Percentiles rank a stretch among this genome's conserved stretches.
These are phyloP conservation scores for Deinandra increscens DNA, from an alignment of 129 eudicot species.

Conservation along the genomic window DNA sequence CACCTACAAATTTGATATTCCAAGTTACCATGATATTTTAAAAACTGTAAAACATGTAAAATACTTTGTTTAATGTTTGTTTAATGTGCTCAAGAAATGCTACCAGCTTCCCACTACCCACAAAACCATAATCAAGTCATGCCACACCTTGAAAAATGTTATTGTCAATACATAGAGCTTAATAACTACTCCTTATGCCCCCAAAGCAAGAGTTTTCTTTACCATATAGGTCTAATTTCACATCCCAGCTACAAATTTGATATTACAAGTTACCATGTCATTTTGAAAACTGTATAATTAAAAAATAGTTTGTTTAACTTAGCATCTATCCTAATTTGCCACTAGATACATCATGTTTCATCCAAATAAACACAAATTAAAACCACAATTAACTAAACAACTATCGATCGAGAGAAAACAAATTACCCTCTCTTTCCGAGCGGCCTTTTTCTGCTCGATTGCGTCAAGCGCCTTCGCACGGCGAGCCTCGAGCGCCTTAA, in stretches of 20 bases:
- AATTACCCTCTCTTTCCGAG: constrained; percentile 93
- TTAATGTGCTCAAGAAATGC: not conserved
- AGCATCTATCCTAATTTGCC: not conserved
- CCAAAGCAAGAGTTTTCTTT: not conserved
- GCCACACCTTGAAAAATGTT: not conserved
- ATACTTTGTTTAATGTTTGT: no score
- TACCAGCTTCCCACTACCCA: not conserved
- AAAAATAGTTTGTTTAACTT: no score
- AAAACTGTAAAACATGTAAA: no score
- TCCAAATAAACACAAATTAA: not conserved
- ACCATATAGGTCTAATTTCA: not conserved
- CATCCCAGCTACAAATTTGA: not conserved
- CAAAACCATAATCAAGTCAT: not conserved
- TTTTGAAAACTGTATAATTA: no score
- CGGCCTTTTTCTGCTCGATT: constrained; percentile 89
- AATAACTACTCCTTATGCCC: not conserved
- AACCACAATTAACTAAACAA: not conserved
- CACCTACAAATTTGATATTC: not conserved
- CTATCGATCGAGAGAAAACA: not conserved
- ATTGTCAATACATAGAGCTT: not conserved
- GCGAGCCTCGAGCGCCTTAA: constrained; percentile 84
- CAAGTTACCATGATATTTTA: not conserved
- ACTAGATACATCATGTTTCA: not conserved
- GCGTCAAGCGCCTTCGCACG: constrained; percentile 75
- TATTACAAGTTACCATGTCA: not conserved